These are phyloP conservation scores for Xanthoconium separans DNA, from an alignment of 1,284 basidiomycete genomes.

Conservation along the genomic window DNA sequence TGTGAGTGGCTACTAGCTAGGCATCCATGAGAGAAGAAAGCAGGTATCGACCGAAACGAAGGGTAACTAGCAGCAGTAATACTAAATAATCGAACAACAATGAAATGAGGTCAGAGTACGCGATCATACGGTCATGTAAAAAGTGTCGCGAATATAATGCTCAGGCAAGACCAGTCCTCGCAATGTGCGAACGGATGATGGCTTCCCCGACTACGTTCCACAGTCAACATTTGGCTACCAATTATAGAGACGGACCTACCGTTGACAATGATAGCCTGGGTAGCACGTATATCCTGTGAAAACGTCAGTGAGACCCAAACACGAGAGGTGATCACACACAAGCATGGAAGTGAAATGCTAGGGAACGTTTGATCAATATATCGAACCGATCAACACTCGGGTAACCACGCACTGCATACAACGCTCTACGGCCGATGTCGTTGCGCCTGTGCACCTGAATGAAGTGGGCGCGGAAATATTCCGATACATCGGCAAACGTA, in stretches of 20 bases:
- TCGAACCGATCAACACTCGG: conserved; percentile 1
- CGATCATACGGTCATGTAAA: conserved; percentile 13
- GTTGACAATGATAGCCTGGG: conserved; percentile 70
- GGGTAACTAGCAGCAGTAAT: conserved; percentile 30
- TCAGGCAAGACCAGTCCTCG: conserved; percentile 50
- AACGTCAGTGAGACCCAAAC: neutral
- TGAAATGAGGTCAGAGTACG: conserved; percentile 14
- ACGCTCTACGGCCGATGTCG: conserved; percentile 54
- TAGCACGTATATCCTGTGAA: conserved; percentile 65
- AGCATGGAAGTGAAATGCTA: conserved; percentile 80
- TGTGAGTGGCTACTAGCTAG: conserved; percentile 21
- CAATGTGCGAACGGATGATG: conserved; percentile 61
- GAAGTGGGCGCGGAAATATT: conserved; percentile 80
- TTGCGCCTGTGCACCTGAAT: conserved; percentile 68
- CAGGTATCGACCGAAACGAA: conserved; percentile 26
- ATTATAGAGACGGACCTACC: conserved; percentile 41
- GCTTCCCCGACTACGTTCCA: conserved; percentile 54
- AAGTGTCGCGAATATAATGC: neutral
- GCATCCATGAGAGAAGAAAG: conserved; percentile 15
- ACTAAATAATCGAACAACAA: conserved; percentile 19
- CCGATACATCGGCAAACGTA: conserved; percentile 64
- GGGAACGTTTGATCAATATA: conserved; percentile 13
- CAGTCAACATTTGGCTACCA: conserved; percentile 3
- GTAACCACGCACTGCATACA: conserved; percentile 58
- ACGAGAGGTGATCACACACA: conserved; percentile 40